phyloP scores from a whole-genome alignment of 1,284 basidiomycete genomes.

The Moniliophthora roreri region DNA sequence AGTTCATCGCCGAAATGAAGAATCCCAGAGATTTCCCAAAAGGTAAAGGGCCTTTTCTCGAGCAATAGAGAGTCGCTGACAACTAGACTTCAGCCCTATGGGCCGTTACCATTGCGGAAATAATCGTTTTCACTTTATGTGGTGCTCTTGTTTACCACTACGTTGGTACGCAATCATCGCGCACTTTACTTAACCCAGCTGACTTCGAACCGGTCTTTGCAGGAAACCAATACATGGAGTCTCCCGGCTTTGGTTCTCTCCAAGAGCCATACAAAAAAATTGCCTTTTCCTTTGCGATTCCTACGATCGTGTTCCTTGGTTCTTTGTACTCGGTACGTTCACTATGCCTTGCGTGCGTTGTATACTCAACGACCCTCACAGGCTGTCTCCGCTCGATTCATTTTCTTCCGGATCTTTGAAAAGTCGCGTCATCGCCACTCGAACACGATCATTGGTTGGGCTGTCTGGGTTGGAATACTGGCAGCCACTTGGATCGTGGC shows the following conservation, averaged over 20 bases:
- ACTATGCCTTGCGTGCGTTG: neutral
- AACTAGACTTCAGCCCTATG: slow-evolving; percentile 33
- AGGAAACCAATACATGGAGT: slow-evolving; percentile 49
- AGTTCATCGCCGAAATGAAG: slow-evolving; percentile 59
- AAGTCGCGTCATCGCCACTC: slow-evolving; percentile 48
- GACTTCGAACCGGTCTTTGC: slow-evolving; percentile 13
- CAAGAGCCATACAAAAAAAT: slow-evolving; percentile 42
- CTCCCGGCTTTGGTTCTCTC: slow-evolving; percentile 49
- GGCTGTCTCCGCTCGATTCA: slow-evolving; percentile 47
- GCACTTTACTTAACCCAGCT: neutral
- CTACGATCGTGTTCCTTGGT: slow-evolving; percentile 52
- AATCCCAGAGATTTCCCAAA: slow-evolving; percentile 67
- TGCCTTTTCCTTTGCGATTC: slow-evolving; percentile 47
- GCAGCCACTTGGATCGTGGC: slow-evolving; percentile 55
- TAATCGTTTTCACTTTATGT: slow-evolving; percentile 59
- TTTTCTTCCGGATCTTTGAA: slow-evolving; percentile 51
- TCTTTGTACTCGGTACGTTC: slow-evolving; percentile 39
- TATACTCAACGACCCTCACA: slow-evolving; percentile 14
- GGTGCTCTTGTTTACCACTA: slow-evolving; percentile 63
- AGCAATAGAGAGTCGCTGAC: neutral
- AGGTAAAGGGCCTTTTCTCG: slow-evolving; percentile 28
- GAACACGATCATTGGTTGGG: slow-evolving; percentile 62
- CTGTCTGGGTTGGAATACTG: slow-evolving; percentile 55
- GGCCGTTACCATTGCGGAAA: slow-evolving; percentile 50
- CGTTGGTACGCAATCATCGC: slow-evolving; percentile 29